Percentiles rank a stretch among this genome's conserved stretches.
Evolutionary conservation across 2,329 filamentous ascomycete species (phyloP).

Genomic region (Botrytis paeoniae): DNA sequence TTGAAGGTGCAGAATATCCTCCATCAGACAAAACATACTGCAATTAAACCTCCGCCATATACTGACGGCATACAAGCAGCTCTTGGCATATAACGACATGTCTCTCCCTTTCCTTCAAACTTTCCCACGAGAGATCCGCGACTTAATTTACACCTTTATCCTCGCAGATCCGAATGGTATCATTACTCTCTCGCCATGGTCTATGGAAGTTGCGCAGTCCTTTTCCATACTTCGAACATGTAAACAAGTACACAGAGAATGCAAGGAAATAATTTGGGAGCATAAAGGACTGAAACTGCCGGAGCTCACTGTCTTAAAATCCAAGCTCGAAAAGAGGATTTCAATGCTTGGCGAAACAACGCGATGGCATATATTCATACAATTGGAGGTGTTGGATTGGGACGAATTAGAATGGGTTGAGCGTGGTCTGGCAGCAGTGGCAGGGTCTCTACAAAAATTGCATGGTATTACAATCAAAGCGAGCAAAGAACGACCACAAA

Average conservation of each 20-base stretch:
- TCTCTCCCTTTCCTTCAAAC: constrained; percentile 27
- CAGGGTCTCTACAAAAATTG: neutral
- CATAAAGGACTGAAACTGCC: constrained; percentile 31
- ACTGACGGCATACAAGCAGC: neutral
- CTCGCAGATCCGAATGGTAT: constrained; percentile 28
- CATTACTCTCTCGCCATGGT: constrained; percentile 33
- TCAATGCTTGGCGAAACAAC: neutral
- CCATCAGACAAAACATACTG: neutral
- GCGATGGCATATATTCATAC: constrained; percentile 28
- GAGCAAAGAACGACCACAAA: constrained; percentile 31
- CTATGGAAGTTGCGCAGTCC: constrained; percentile 30
- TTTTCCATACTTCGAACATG: constrained; percentile 34
- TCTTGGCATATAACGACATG: constrained; percentile 19
- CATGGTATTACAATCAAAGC: constrained; percentile 30
- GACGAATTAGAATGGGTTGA: constrained; percentile 35
- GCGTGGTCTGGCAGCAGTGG: neutral
- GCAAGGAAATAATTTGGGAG: constrained; percentile 35
- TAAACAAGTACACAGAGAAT: constrained; percentile 35
- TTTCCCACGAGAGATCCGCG: constrained; percentile 35
- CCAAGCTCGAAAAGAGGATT: constrained; percentile 22
- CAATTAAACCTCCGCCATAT: neutral
- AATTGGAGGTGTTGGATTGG: constrained; percentile 33
- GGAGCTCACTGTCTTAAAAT: constrained; percentile 24
- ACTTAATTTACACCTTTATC: constrained; percentile 34
- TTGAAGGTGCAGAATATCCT: neutral